Evolutionary conservation across 2,329 filamentous ascomycete genomes (phyloP).

Genomic region (Calonectria montana): DNA sequence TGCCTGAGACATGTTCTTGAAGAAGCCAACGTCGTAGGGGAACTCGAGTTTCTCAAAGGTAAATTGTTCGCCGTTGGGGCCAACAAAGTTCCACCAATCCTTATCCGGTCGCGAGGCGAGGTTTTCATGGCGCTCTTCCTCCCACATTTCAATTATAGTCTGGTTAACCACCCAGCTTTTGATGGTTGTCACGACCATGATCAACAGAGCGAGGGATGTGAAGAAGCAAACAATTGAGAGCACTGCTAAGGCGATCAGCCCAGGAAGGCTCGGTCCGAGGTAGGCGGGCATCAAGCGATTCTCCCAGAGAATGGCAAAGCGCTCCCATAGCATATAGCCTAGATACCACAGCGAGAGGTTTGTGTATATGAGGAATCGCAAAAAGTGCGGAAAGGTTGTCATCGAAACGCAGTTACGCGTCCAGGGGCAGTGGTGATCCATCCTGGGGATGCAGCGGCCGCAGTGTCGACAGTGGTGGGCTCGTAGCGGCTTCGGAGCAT

Average conservation of each 20-base stretch:
- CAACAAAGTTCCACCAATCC: constrained; percentile 57
- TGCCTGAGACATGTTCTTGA: constrained; percentile 77
- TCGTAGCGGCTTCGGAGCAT: constrained; percentile 78
- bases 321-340: constrained; percentile 68
- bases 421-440: constrained; percentile 92
- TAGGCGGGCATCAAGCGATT: constrained; percentile 77
- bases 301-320: constrained; percentile 71
- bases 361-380: constrained; percentile 80
- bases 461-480: constrained; percentile 87
- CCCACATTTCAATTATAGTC: constrained; percentile 87
- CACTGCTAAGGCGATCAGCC: constrained; percentile 71
- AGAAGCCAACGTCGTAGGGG: constrained; percentile 84
- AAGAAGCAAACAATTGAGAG: constrained; percentile 68
- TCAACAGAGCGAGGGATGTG: constrained; percentile 69
- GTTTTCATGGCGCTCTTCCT: constrained; percentile 72
- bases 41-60: constrained; percentile 77
- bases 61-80: constrained; percentile 53
- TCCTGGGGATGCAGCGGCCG: constrained; percentile 78
- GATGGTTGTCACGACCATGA: constrained; percentile 73
- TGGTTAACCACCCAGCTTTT: constrained; percentile 75
- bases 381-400: constrained; percentile 83
- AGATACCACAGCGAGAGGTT: constrained; percentile 74
- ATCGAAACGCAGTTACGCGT: constrained; percentile 86
- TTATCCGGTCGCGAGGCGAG: constrained; percentile 60
- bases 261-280: constrained; percentile 72